Evolutionary conservation across 2,329 filamentous ascomycete species (phyloP).

Genomic region (Nakataea oryzae): DNA sequence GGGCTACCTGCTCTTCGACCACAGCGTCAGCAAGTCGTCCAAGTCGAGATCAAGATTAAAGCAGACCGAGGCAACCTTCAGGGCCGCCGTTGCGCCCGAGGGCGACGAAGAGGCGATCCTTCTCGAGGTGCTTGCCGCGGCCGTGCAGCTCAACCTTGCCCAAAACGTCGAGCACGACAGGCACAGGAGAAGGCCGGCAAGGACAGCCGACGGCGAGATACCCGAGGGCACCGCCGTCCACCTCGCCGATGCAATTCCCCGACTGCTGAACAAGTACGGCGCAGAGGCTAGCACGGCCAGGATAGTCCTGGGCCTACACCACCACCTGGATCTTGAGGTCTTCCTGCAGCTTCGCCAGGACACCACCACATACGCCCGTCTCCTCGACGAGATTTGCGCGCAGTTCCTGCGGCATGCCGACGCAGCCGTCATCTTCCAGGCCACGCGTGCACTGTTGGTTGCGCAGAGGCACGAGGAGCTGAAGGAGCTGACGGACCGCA

Average conservation of each 20-base stretch:
- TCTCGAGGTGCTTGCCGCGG: conserved; percentile 75
- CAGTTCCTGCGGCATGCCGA: conserved; percentile 93
- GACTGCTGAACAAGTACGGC: conserved; percentile 84
- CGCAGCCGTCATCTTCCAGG: conserved; percentile 74
- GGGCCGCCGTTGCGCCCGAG: conserved; percentile 61
- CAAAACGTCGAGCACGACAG: conserved; percentile 54
- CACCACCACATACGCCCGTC: conserved; percentile 63
- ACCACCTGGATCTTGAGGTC: conserved; percentile 74
- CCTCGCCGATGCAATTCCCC: conserved; percentile 70
- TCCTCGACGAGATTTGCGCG: conserved; percentile 85
- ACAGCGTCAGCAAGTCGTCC: conserved; percentile 54
- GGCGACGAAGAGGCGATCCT: conserved; percentile 74
- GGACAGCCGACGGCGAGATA: conserved; percentile 55
- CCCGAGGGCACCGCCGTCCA: conserved; percentile 71
- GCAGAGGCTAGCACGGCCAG: conserved; percentile 80
- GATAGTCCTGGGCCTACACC: conserved; percentile 74
- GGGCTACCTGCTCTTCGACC: conserved; percentile 86
- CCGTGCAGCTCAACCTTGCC: conserved; percentile 64
- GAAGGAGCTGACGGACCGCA: conserved; percentile 73
- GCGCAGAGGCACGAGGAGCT: conserved; percentile 81
- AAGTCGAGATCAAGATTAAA: conserved; percentile 20
- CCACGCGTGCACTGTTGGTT: conserved; percentile 71
- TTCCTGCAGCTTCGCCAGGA: conserved; percentile 87
- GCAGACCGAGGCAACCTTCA: conserved; percentile 49
- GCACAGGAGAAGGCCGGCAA: conserved; percentile 44